These are phyloP conservation scores for Penicillium diatomitis DNA, from an alignment of 495 filamentous ascomycete species.

Conservation along the genomic window DNA sequence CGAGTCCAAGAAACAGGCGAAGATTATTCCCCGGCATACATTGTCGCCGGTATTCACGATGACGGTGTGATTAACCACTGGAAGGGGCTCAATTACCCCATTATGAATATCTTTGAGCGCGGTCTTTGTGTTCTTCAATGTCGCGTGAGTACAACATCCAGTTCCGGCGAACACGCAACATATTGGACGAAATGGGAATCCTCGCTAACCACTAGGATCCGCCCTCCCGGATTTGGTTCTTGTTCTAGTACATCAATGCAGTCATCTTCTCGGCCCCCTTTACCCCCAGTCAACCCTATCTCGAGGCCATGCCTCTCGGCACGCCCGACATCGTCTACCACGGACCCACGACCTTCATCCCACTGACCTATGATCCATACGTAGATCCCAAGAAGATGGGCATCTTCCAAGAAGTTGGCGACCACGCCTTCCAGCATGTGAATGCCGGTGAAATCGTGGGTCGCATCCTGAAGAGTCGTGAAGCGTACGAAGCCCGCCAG, in stretches of 20 bases:
- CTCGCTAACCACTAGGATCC: too few relatives aligned
- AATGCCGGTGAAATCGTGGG: slow-evolving; percentile 90
- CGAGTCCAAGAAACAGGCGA: slow-evolving; percentile 49
- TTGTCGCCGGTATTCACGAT: slow-evolving; percentile 88
- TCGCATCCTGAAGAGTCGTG: slow-evolving; percentile 74
- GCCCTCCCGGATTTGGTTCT: too few relatives aligned
- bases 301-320: slow-evolving; percentile 65
- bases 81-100: slow-evolving; percentile 97
- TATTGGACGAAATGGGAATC: too few relatives aligned
- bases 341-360: slow-evolving; percentile 87
- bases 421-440: slow-evolving; percentile 73
- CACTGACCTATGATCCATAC: slow-evolving; percentile 80
- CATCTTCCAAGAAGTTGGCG: slow-evolving; percentile 63
- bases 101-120: slow-evolving; percentile 98
- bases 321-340: slow-evolving; percentile 82
- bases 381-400: slow-evolving; percentile 64
- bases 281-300: slow-evolving; percentile 64
- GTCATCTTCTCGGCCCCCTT: slow-evolving; percentile 87
- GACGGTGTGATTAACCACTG: slow-evolving; percentile 88
- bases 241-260: slow-evolving; percentile 67
- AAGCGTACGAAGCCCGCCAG: slow-evolving; percentile 84
- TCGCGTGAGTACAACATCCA: slow-evolving; percentile 44
- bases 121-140: slow-evolving; percentile 94
- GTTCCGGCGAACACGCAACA: too few relatives aligned
- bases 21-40: slow-evolving; percentile 72